These are phyloP conservation scores for Aspergillus biplanus DNA, from an alignment of 495 filamentous ascomycete species.

Conservation along the genomic window DNA sequence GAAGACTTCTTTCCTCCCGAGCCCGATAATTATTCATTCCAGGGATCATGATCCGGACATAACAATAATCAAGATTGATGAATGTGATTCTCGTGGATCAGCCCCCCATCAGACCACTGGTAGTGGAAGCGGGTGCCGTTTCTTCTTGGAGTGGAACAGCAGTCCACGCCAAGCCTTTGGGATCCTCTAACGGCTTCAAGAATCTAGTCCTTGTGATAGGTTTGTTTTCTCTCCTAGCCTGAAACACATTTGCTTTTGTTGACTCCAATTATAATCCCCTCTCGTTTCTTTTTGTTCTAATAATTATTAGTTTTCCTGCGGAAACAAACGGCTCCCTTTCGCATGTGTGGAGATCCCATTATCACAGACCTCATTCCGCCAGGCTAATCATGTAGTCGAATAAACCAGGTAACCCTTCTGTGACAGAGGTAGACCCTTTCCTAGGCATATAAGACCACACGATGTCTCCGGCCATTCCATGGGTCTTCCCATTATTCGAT, in stretches of 20 bases:
- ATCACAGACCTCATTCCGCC: neutral
- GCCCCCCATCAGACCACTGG: too few relatives aligned
- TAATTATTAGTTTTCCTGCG: neutral
- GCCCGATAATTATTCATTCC: neutral
- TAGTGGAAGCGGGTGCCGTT: too few relatives aligned
- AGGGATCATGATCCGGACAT: neutral
- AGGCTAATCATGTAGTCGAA: neutral
- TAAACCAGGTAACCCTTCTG: neutral
- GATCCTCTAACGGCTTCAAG: neutral
- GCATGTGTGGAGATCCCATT: neutral
- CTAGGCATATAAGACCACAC: conserved; percentile 27
- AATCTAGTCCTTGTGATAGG: neutral
- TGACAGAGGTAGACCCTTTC: neutral
- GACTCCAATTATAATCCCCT: neutral
- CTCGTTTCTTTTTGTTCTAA: neutral
- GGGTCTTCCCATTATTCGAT: conserved; percentile 13
- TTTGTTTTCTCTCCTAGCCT: neutral
- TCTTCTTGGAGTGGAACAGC: too few relatives aligned
- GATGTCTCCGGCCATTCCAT: conserved; percentile 17
- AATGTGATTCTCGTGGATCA: too few relatives aligned
- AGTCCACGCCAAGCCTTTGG: conserved; percentile 1
- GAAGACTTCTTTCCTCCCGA: neutral
- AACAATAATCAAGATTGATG: too few relatives aligned
- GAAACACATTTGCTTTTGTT: neutral
- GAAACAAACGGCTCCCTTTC: neutral